Evolutionary conservation across 2,329 filamentous ascomycete species (phyloP).

Genomic region (Talaromyces atroroseus): DNA sequence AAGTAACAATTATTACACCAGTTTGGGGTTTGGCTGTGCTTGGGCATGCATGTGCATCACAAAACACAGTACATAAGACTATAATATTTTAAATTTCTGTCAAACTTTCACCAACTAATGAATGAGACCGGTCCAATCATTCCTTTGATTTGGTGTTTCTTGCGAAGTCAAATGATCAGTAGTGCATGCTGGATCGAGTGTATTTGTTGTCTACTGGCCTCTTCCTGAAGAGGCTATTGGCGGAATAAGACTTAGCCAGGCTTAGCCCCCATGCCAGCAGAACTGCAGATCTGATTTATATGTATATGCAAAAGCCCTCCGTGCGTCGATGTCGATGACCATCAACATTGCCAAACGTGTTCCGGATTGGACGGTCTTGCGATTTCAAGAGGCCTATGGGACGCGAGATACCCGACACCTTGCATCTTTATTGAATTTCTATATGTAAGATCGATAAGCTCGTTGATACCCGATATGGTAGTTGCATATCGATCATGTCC

Average conservation of each 20-base stretch:
- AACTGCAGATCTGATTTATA: not conserved
- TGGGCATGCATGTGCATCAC: not conserved
- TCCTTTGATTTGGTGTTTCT: not conserved
- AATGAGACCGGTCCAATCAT: not conserved
- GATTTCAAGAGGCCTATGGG: not conserved
- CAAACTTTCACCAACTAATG: not conserved
- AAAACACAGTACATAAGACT: not conserved
- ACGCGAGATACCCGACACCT: not conserved
- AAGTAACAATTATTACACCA: too few relatives aligned
- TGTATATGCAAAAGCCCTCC: not conserved
- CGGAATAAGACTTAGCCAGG: not conserved
- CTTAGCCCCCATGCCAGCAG: conserved; percentile 1
- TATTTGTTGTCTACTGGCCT: not conserved
- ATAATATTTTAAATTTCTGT: not conserved
- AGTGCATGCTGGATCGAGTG: not conserved
- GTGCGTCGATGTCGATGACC: not conserved
- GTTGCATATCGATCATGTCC: not conserved
- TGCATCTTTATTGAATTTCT: not conserved
- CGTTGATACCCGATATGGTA: not conserved
- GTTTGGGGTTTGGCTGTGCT: not conserved
- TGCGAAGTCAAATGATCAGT: conserved; percentile 1
- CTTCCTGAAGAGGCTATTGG: not conserved
- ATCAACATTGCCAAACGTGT: not conserved
- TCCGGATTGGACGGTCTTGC: not conserved
- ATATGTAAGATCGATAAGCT: not conserved